Conservation (phyloP, 1,284 basidiomycete genomes). For the Ustilago sp. region DNA sequence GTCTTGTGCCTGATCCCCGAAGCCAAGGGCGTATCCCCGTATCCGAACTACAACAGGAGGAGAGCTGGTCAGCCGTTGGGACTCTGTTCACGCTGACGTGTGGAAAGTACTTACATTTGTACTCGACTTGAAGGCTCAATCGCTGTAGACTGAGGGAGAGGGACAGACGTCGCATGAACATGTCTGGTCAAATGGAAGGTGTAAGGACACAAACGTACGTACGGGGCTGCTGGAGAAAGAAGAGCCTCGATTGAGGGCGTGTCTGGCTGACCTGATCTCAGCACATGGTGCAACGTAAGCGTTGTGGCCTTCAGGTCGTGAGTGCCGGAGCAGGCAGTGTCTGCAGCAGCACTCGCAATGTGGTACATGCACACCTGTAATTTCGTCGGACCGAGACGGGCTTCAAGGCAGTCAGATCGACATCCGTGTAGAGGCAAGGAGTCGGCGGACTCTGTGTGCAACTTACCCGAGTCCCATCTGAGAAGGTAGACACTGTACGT, state of each 20-base stretch:
- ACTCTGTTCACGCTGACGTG: too few species aligned
- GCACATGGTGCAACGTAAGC: conserved; percentile 17
- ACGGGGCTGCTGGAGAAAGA: conserved; percentile 14
- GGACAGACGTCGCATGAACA: not conserved
- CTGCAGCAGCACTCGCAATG: not conserved
- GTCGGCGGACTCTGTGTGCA: too few species aligned
- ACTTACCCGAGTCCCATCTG: conserved; percentile 27
- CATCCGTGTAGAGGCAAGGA: not conserved
- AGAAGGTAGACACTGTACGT: conserved; percentile 20
- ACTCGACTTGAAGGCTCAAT: conserved; percentile 14
- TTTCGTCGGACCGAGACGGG: not conserved
- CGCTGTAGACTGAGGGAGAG: conserved; percentile 18
- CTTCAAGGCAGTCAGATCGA: not conserved
- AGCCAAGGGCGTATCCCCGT: conserved; percentile 20
- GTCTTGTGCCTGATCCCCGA: conserved; percentile 1
- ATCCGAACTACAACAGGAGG: conserved; percentile 9
- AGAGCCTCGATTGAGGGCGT: not conserved
- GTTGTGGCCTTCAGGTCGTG: not conserved
- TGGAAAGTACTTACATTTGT: conserved; percentile 7
- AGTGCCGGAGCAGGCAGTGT: not conserved
- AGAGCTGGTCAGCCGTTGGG: not conserved
- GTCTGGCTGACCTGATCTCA: not conserved
- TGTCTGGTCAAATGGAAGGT: not conserved
- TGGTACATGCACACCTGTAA: conserved; percentile 28
- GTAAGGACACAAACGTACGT: not conserved